A percentile compares a stretch with the other conserved stretches of the same genome.
Conservation (phyloP, 2,329 filamentous ascomycete genomes). For the Penicillium freii region DNA sequence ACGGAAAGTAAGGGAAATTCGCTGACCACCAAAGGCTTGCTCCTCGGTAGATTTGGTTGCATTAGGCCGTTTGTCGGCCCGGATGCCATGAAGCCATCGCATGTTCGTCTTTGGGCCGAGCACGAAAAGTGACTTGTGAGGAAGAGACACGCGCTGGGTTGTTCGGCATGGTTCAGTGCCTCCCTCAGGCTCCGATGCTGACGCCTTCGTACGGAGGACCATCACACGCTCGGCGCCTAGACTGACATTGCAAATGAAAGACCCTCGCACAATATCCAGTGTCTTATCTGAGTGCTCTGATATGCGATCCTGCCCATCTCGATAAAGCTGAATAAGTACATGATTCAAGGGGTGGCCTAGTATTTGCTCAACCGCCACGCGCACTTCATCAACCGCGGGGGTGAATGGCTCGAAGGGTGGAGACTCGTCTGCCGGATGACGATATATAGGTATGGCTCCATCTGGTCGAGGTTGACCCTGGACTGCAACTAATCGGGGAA, state of each 20-base stretch:
- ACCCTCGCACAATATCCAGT: slow-evolving; percentile 77
- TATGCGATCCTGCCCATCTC: slow-evolving; percentile 85
- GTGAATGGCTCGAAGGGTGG: slow-evolving; percentile 76
- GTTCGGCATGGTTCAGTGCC: slow-evolving; percentile 47
- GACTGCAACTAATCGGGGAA: slow-evolving; percentile 85
- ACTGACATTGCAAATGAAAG: slow-evolving; percentile 87
- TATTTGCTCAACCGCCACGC: slow-evolving; percentile 64
- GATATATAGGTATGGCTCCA: slow-evolving; percentile 79
- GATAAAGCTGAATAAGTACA: slow-evolving; percentile 87
- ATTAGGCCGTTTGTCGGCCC: slow-evolving; percentile 72
- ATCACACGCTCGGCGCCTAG: slow-evolving; percentile 90
- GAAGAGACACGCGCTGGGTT: slow-evolving; percentile 68
- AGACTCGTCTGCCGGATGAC: slow-evolving; percentile 87
- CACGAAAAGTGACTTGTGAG: slow-evolving; percentile 84
- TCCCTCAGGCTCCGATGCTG: slow-evolving; percentile 33
- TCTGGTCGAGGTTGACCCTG: slow-evolving; percentile 70
- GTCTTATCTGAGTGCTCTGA: slow-evolving; percentile 98
- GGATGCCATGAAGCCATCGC: slow-evolving; percentile 89
- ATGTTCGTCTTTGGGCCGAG: slow-evolving; percentile 80
- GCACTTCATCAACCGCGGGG: slow-evolving; percentile 66
- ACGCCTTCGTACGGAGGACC: slow-evolving; percentile 71
- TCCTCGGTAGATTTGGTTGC: slow-evolving; percentile 69
- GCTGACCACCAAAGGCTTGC: slow-evolving; percentile 67
- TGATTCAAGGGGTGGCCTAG: slow-evolving; percentile 85
- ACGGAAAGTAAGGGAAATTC: slow-evolving; percentile 90